phyloP scores from a whole-genome alignment of 352 stramenopile genomes.

The Phytophthora foliorum region DNA sequence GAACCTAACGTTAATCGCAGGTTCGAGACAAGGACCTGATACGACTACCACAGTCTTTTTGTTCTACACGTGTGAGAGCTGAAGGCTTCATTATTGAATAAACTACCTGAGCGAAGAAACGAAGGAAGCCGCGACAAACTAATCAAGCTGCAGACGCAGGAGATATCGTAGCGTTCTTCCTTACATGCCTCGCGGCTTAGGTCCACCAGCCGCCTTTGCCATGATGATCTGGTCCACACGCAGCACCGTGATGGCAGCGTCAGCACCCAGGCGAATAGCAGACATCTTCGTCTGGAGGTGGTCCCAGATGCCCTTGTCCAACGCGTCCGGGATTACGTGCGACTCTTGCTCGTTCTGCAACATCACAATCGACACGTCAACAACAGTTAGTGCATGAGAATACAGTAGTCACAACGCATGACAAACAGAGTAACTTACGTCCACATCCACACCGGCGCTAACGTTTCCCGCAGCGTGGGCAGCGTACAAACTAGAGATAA shows the following conservation, averaged over 20 bases:
- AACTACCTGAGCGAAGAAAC: constrained; percentile 62
- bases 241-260: constrained; percentile 98
- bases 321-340: constrained; percentile 83
- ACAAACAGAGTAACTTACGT: constrained; percentile 59
- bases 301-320: constrained; percentile 92
- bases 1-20: no score
- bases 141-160: constrained; percentile 41
- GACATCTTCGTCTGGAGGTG: constrained; percentile 97
- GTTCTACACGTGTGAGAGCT: constrained; percentile 29
- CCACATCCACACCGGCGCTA: constrained; percentile 95
- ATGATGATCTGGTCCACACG: constrained; percentile 99
- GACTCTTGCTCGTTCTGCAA: constrained; percentile 76
- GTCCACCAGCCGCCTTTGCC: constrained; percentile 95
- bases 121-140: constrained; percentile 36
- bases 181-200: constrained; percentile 92
- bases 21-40: background rate
- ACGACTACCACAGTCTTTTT: background rate
- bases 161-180: constrained; percentile 32
- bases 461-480: constrained; percentile 94
- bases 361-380: constrained; percentile 25
- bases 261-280: constrained; percentile 97
- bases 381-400: constrained; percentile 25
- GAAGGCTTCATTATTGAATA: constrained; percentile 66
- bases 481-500: constrained; percentile 96
- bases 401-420: background rate